Evolutionary conservation across 2,329 filamentous ascomycete species (phyloP), one percentile per base, ranked within the genome.

Genomic region (Fonsecaea multimorphosa): DNA sequence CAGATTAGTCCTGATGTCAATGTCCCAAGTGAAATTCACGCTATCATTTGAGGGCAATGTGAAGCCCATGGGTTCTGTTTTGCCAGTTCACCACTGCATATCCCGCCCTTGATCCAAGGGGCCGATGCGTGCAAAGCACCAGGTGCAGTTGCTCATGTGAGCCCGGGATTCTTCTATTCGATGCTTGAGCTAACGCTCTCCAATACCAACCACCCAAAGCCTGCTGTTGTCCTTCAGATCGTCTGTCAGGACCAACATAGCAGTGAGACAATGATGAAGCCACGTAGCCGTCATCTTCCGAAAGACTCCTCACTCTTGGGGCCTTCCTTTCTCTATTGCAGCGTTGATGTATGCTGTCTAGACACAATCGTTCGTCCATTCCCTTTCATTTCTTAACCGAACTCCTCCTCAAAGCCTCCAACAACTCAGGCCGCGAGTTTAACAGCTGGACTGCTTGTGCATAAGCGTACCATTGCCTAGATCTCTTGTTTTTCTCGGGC

Each of bases 401-500:
- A 76, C 92, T 96, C 74, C 91, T 86, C 75, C 91, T 89, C 68
- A 99, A 83, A 32, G 95, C 95, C 77, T 96, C 91, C 70, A 94
- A 82, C 65, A 99, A 83, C 83, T 98, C 95, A 1, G 94, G 94
- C 64, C 95, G 86, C 67, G 87, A 85, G 71, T 87, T 85, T 73
- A 99, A 82, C 56, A 89, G 88, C 71, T 91, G 87, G 70, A 87
- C 87, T n/a, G 95, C 95, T 78, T 96, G 87, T 58, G 85, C 80
- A 77, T 92, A 97, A 58, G 88, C 89, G 78, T 97, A 92, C 95
- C 95, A 99, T 77, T 90, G 87, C 67, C 95, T 88, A 77, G 89
- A 89, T 74, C 95, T 87, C 84, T 97, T 98, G 79, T 96, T 88
- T 82, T 86, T 90, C 82, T 99, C 95, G 1, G 95, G 95, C 95